Conservation (phyloP, 2,329 filamentous ascomycete genomes). For the Sporothrix pallida region DNA sequence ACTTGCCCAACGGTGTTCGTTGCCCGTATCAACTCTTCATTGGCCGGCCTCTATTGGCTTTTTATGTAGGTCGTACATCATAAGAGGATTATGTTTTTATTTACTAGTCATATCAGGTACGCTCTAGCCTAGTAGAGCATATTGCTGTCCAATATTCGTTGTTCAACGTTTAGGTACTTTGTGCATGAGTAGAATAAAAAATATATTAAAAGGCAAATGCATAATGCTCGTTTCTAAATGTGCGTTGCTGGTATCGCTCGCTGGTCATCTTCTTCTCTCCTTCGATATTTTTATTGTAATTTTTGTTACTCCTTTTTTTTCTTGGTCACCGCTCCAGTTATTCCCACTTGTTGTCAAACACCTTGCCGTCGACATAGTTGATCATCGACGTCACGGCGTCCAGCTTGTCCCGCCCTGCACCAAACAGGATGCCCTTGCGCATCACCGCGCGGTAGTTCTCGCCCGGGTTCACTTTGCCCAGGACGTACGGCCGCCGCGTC, state of each 20-base stretch:
- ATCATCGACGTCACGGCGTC: constrained; percentile 57
- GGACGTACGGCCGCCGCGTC: constrained; percentile 56
- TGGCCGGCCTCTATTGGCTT: not conserved
- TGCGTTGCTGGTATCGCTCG: constrained; percentile 2
- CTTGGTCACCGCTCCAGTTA: not conserved
- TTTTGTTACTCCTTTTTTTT: not conserved
- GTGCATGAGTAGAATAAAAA: not conserved
- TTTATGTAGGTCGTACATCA: not conserved
- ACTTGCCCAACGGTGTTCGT: not conserved
- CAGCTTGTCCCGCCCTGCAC: constrained; percentile 51
- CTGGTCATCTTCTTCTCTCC: not conserved
- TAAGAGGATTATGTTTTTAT: not conserved
- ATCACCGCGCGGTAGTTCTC: constrained; percentile 61
- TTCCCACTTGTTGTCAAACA: constrained; percentile 52
- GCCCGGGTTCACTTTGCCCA: constrained; percentile 61
- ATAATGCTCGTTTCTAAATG: not conserved
- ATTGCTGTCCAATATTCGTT: not conserved
- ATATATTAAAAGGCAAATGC: not conserved
- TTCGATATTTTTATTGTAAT: not conserved
- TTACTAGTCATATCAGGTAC: no score
- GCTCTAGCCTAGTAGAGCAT: not conserved
- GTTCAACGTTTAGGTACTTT: not conserved
- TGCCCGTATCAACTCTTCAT: not conserved
- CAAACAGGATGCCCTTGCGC: constrained; percentile 59
- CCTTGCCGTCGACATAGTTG: constrained; percentile 55